Conservation (phyloP, 2,329 filamentous ascomycete genomes). For the Fusarium metavorans region DNA sequence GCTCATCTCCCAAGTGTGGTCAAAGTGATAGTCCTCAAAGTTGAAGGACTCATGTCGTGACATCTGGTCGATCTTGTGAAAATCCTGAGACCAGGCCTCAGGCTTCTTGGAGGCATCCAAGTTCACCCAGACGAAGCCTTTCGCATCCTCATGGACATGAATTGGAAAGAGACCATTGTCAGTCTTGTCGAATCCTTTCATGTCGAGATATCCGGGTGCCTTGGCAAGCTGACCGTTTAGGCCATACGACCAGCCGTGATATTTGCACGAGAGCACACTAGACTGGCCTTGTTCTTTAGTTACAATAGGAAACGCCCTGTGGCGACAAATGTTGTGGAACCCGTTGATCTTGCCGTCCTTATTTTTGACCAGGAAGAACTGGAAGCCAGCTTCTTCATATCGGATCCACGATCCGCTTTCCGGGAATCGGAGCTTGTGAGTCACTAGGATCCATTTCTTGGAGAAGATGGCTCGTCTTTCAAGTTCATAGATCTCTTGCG, state of each 20-base stretch:
- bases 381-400: conserved; percentile 64
- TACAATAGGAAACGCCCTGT: conserved; percentile 69
- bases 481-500: conserved; percentile 63
- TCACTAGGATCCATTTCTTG: conserved; percentile 66
- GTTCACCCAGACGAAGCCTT: conserved; percentile 71
- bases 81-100: conserved; percentile 64
- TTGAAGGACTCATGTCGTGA: conserved; percentile 57
- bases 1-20: conserved; percentile 67
- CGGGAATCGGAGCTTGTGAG: conserved; percentile 61
- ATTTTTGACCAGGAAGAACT: conserved; percentile 65
- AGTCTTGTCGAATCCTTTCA: conserved; percentile 65
- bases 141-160: conserved; percentile 62
- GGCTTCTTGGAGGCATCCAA: conserved; percentile 58
- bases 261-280: conserved; percentile 67
- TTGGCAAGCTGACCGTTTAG: conserved; percentile 67
- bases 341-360: conserved; percentile 63
- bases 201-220: conserved; percentile 67
- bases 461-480: conserved; percentile 68
- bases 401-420: conserved; percentile 67
- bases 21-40: conserved; percentile 65
- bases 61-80: conserved; percentile 58
- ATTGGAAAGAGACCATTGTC: conserved; percentile 66
- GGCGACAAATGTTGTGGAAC: conserved; percentile 72
- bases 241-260: conserved; percentile 72
- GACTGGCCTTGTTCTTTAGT: conserved; percentile 61